Evolutionary conservation across 148 eudicot species (phyloP).

Genomic region (Fallopia convolvulus): DNA sequence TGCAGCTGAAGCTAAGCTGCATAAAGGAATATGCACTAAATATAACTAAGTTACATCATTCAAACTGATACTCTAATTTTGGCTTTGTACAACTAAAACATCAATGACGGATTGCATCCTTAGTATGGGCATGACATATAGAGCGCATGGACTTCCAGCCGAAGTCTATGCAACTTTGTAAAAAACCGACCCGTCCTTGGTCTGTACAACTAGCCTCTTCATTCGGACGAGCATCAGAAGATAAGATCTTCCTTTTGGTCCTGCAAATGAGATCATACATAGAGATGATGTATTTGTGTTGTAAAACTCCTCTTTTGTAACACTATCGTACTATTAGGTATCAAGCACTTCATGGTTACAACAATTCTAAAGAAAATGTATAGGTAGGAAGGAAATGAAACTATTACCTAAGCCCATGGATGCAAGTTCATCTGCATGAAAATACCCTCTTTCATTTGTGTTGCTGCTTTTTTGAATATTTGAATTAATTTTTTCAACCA

Average conservation of each 20-base stretch:
- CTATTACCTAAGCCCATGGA: slow-evolving; percentile 61
- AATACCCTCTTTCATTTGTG: slow-evolving; percentile 24
- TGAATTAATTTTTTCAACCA: slow-evolving; percentile 65
- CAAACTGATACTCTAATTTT: neutral
- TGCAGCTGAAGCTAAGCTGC: neutral
- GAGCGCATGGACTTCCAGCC: neutral
- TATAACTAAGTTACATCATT: neutral
- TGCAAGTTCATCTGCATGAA: slow-evolving; percentile 60
- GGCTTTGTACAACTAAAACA: neutral
- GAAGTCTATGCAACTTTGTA: slow-evolving; percentile 35
- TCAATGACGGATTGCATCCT: neutral
- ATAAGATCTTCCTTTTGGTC: slow-evolving; percentile 66
- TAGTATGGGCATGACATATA: neutral
- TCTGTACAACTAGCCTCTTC: slow-evolving; percentile 61
- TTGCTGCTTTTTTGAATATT: slow-evolving; percentile 25
- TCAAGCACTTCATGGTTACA: neutral
- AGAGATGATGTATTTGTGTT: neutral
- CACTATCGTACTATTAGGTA: neutral
- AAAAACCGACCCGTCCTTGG: slow-evolving; percentile 45
- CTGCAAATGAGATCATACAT: slow-evolving; percentile 31
- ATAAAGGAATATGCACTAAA: neutral
- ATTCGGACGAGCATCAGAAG: slow-evolving; percentile 57
- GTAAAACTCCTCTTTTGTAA: neutral
- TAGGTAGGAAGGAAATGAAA: neutral
- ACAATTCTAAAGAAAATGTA: neutral